Conservation (phyloP, 805 yeast genomes). For the Yamadazyma phyllophila region DNA sequence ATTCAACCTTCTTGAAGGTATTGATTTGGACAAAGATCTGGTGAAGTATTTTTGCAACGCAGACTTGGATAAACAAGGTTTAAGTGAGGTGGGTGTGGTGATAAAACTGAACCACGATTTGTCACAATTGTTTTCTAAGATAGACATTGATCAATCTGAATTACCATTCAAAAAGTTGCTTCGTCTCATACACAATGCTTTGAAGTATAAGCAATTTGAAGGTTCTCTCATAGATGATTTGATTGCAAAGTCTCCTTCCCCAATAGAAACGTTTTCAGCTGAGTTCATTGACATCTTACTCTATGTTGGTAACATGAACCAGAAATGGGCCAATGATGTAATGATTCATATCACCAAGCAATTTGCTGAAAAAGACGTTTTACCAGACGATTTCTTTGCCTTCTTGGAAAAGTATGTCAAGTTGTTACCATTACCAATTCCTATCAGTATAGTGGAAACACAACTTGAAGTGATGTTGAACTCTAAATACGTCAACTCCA, state of each 20-base stretch:
- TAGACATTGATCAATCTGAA: background rate
- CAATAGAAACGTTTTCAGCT: background rate
- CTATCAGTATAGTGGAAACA: slow-evolving; percentile 51
- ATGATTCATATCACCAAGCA: slow-evolving; percentile 61
- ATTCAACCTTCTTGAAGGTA: slow-evolving; percentile 8
- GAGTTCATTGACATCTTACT: slow-evolving; percentile 2
- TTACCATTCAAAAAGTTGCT: slow-evolving; percentile 2
- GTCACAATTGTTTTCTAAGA: background rate
- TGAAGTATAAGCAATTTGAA: background rate
- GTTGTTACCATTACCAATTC: slow-evolving; percentile 26
- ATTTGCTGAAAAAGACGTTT: slow-evolving; percentile 48
- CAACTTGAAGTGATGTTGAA: slow-evolving; percentile 62
- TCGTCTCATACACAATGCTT: background rate
- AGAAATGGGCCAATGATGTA: slow-evolving; percentile 55
- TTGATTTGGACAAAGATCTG: slow-evolving; percentile 8
- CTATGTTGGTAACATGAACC: background rate
- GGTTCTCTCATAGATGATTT: background rate
- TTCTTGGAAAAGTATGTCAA: slow-evolving; percentile 23
- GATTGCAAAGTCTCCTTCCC: background rate
- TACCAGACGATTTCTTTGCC: slow-evolving; percentile 27
- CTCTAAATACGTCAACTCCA: slow-evolving; percentile 44
- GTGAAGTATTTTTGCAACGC: slow-evolving; percentile 4
- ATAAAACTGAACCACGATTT: slow-evolving; percentile 1
- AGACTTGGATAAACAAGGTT: background rate
- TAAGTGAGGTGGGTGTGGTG: slow-evolving; percentile 3